Conservation (phyloP, 2,329 filamentous ascomycete species). For the Pezicula rhizophila region DNA sequence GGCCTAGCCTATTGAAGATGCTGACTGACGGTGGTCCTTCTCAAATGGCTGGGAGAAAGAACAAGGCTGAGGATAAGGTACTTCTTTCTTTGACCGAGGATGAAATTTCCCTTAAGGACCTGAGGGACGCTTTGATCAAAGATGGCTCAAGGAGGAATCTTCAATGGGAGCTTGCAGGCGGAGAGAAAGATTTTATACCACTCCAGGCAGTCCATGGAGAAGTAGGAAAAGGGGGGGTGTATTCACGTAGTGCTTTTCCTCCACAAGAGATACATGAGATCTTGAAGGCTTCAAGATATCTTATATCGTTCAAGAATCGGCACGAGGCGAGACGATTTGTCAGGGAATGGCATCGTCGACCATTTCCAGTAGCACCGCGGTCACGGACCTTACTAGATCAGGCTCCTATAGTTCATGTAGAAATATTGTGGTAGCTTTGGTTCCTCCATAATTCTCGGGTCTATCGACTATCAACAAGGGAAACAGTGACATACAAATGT, state of each 20-base stretch:
- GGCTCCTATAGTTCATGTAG: slow-evolving; percentile 35
- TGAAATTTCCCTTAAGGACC: slow-evolving; percentile 8
- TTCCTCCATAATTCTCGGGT: background rate
- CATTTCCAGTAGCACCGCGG: slow-evolving; percentile 30
- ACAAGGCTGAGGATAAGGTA: slow-evolving; percentile 20
- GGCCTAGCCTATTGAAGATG: slow-evolving; percentile 25
- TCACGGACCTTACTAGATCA: slow-evolving; percentile 28
- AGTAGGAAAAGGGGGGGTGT: background rate
- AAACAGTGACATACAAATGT: slow-evolving; percentile 12
- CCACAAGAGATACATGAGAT: background rate
- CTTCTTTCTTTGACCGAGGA: slow-evolving; percentile 21
- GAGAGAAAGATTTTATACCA: slow-evolving; percentile 2
- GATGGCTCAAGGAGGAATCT: slow-evolving; percentile 26
- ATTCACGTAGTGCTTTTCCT: background rate
- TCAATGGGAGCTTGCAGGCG: slow-evolving; percentile 23
- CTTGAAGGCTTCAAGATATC: slow-evolving; percentile 13
- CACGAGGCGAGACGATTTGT: slow-evolving; percentile 38
- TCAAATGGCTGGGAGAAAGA: slow-evolving; percentile 11
- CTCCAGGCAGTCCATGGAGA: background rate
- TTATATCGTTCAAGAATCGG: slow-evolving; percentile 24
- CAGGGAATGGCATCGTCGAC: slow-evolving; percentile 43
- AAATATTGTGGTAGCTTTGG: slow-evolving; percentile 39
- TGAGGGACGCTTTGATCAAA: slow-evolving; percentile 15
- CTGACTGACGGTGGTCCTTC: slow-evolving; percentile 29
- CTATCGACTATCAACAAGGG: slow-evolving; percentile 4